A percentile compares a stretch with the other conserved stretches of the same genome.
Conservation (phyloP, 2,329 filamentous ascomycete genomes). For the Fonsecaea erecta region DNA sequence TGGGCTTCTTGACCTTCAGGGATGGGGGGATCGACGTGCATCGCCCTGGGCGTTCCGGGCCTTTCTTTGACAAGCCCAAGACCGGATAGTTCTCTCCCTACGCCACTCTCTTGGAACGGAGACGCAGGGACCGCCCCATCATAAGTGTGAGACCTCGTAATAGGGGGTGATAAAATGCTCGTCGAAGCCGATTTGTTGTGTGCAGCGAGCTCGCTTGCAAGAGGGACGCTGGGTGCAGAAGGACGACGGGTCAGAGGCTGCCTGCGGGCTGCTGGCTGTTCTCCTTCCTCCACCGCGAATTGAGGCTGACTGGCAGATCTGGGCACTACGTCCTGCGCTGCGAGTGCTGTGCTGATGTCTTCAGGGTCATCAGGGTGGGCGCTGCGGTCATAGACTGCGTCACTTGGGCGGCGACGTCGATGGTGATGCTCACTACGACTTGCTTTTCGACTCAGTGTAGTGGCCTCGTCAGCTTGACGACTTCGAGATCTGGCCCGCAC, state of each 20-base stretch:
- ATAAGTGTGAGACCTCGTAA: slow-evolving; percentile 47
- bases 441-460: slow-evolving; percentile 22
- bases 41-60: slow-evolving; percentile 89
- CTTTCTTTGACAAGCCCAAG: slow-evolving; percentile 47
- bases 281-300: slow-evolving; percentile 67
- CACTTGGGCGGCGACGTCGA: slow-evolving; percentile 28
- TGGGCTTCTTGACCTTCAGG: slow-evolving; percentile 55
- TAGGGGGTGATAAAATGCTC: slow-evolving; percentile 33
- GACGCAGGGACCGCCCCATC: slow-evolving; percentile 51
- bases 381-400: slow-evolving; percentile 24
- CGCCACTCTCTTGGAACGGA: slow-evolving; percentile 48
- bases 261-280: slow-evolving; percentile 85
- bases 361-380: slow-evolving; percentile 27
- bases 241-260: slow-evolving; percentile 81
- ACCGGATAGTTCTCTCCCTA: slow-evolving; percentile 56
- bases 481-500: slow-evolving; percentile 44
- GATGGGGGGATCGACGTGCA: slow-evolving; percentile 65
- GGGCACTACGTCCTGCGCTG: slow-evolving; percentile 9
- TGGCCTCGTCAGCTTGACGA: slow-evolving; percentile 40
- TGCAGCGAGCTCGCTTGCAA: slow-evolving; percentile 63
- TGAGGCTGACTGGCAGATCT: slow-evolving; percentile 30
- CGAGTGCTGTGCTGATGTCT: slow-evolving; percentile 5
- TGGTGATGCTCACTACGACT: slow-evolving; percentile 25
- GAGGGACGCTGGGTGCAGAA: slow-evolving; percentile 77
- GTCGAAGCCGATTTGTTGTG: slow-evolving; percentile 46